These are phyloP conservation scores for Pseudognaphalium luteoalbum DNA, from an alignment of 129 eudicot genomes.

Conservation along the genomic window DNA sequence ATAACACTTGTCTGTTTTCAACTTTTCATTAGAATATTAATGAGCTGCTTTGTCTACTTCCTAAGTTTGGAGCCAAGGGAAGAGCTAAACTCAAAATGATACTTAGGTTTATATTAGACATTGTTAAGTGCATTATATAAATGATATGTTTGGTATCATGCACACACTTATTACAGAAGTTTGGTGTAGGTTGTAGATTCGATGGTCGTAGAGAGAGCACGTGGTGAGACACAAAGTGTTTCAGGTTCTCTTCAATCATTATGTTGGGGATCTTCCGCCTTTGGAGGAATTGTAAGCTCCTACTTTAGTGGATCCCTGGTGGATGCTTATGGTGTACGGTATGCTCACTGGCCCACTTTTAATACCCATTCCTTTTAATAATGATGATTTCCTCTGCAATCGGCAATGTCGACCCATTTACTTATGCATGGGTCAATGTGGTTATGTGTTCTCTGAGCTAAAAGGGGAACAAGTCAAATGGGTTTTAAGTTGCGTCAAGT, in stretches of 20 bases:
- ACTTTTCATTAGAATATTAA: not conserved
- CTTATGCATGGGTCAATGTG: not conserved
- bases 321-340: conserved; percentile 97
- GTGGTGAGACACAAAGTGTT: conserved; percentile 98
- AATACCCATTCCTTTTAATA: not conserved
- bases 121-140: not conserved
- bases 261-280: conserved; percentile 99
- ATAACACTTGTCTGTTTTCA: not conserved
- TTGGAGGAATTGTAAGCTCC: conserved; percentile 91
- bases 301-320: conserved; percentile 99
- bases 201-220: conserved; percentile 99
- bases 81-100: not conserved
- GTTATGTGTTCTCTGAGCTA: not conserved
- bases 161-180: conserved; percentile 27
- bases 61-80: not conserved
- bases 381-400: not conserved
- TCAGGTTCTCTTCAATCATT: conserved; percentile 98
- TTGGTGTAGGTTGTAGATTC: conserved; percentile 93
- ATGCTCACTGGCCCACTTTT: conserved; percentile 16
- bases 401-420: not conserved
- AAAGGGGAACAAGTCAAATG: not conserved
- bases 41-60: not conserved
- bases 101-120: not conserved
- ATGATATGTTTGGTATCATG: conserved; percentile 11
- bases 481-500: not conserved